Evolutionary conservation across 306 rosid genomes (phyloP), one percentile per base, ranked within the genome.

Genomic region (Echinosophora koreensis): DNA sequence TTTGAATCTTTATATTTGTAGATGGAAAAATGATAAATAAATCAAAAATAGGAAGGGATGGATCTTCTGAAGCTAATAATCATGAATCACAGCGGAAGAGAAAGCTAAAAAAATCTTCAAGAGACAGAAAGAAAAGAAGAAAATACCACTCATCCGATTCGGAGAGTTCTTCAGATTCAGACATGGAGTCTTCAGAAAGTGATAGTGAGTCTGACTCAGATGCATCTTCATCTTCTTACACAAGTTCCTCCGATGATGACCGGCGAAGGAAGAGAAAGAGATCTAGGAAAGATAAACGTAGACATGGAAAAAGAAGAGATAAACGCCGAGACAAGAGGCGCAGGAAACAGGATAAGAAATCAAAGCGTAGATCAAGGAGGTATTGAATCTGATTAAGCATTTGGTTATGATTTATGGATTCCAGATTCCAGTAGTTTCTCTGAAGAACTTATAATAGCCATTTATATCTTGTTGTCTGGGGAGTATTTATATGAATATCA

Each of bases 191-290:
- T 18, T 88, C 97, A 0, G 99, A 91, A 69, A 82, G 89, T 69
- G 97, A 92, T 81, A 88, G 90, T 87, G 98, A 82, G 84, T 87
- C 97, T 35, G 97, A 96, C 65, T 88, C 94, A 3, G 78, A 82
- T 85, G 10, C 69, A 11, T 96, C 97, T 12, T 87, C 97, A 8
- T 92, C 97, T 56, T 89, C 97, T 79, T 49, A 80, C 66, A 70
- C 49, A 42, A 89, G 98, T 85, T 92, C 96, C 39, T 95, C 98
- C 28, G 88, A 93, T 47, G 98, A 88, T 79, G 99, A 85, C 68
- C 86, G 89, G 84, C 90, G 85, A 56, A 92, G 74, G 81, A 92
- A 90, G 89, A 89, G 97, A 76, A 96, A 88, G 88, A 87, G 88
- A 77, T 87, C 88, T 17, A 89, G 79, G 86, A 92, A 89, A 86